Evolutionary conservation across 805 yeast genomes (phyloP), one percentile per base, ranked within the genome.

Genomic region (Priceomyces medius): DNA sequence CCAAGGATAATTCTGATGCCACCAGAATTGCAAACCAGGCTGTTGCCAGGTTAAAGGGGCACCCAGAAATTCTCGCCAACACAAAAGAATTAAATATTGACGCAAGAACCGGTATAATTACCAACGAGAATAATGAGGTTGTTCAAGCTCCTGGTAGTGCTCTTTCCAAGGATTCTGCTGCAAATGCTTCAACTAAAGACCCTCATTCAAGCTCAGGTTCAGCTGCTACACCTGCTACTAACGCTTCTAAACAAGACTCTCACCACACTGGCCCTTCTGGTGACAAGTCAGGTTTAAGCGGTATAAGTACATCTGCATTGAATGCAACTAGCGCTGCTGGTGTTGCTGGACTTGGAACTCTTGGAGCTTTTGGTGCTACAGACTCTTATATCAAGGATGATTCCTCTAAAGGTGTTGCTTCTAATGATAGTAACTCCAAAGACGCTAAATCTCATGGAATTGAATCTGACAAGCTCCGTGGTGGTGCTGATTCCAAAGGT

Each of bases 71-170:
- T 2, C 44, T 61, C 26, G 40, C 44, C 6, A 35, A 41, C 10
- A 55, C 53, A 19, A 50, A 52, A 41, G 62, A 57, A 37, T 47
- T 64, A 37, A 54, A 41, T 37, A 59, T 65, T 17, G 62, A 66
- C 43, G 64, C 64, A 12, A 33, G 34, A 14, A 51, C 62, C 16
- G 71, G 71, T 7, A 42, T 48, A 12, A 58, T 64, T 13, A 47
- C 55, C 19, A 63, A 64, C 42, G 65, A 61, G 38, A 48, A 49
- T 14, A 64, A 61, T 19, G 27, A 31, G n/a, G 16, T 24, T 2
- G 26, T 40, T 13, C 17, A 40, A 16, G 19, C 31, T 10, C 35
- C 38, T n/a, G 3, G 13, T 32, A 23, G 19, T 8, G 14, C 33
- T 14, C 12, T 13, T 13, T 31, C 19, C 8, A 31, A 12, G 7